Conservation (phyloP, 2,329 filamentous ascomycete genomes). For the Pseudonectria foliicola region DNA sequence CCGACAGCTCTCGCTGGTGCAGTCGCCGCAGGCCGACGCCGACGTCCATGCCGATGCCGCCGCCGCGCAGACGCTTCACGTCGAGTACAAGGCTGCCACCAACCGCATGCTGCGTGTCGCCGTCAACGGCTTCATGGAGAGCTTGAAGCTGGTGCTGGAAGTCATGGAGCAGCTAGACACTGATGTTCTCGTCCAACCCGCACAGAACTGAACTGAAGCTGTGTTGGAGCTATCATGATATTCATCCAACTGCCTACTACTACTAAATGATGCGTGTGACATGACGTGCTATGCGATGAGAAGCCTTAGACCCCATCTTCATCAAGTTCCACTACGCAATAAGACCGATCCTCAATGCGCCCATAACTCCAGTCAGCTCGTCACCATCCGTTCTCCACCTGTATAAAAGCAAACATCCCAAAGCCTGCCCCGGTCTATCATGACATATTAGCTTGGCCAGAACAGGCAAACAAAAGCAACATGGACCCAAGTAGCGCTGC, state of each 20-base stretch:
- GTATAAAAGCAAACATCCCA: too few relatives aligned
- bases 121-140: slow-evolving; percentile 95
- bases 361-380: too few relatives aligned
- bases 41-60: slow-evolving; percentile 14
- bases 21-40: slow-evolving; percentile 16
- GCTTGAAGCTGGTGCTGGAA: slow-evolving; percentile 71
- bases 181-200: slow-evolving; percentile 56
- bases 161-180: slow-evolving; percentile 88
- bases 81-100: slow-evolving; percentile 79
- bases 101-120: slow-evolving; percentile 95
- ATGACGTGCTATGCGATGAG: too few relatives aligned
- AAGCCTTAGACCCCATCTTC: too few relatives aligned
- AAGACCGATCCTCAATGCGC: too few relatives aligned
- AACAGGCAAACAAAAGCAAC: too few relatives aligned
- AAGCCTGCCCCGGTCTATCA: too few relatives aligned
- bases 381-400: too few relatives aligned
- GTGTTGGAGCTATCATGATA: not conserved
- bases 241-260: not conserved
- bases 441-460: too few relatives aligned
- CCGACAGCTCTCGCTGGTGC: slow-evolving; percentile 56
- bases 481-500: too few relatives aligned
- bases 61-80: slow-evolving; percentile 50
- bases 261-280: too few relatives aligned
- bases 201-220: slow-evolving; percentile 7
- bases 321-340: too few relatives aligned